Conservation (phyloP, 108 stramenopile species). For the Ochromonas danica region DNA sequence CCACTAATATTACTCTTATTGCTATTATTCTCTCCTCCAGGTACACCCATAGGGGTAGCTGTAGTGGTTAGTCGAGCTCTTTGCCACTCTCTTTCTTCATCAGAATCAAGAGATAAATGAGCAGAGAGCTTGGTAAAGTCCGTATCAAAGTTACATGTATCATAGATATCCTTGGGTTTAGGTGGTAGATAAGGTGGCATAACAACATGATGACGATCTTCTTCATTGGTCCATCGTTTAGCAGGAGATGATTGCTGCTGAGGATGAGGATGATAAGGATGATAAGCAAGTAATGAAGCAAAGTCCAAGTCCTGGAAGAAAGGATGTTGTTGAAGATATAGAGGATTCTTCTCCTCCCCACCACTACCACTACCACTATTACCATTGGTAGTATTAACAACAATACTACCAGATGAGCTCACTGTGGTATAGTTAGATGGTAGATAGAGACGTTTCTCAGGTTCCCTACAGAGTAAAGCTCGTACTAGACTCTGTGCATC, state of each 20-base stretch:
- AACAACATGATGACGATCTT: too few relatives aligned
- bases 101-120: too few relatives aligned
- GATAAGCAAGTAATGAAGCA: background rate
- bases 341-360: background rate
- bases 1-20: too few relatives aligned
- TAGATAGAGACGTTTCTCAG: background rate
- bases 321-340: slow-evolving; percentile 2
- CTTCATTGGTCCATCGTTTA: too few relatives aligned
- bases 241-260: too few relatives aligned
- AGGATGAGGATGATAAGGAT: too few relatives aligned
- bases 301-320: slow-evolving; percentile 11
- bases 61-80: too few relatives aligned
- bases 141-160: slow-evolving; percentile 29
- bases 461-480: background rate
- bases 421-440: background rate
- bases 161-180: background rate
- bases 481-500: slow-evolving; percentile 1
- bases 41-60: too few relatives aligned
- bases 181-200: slow-evolving; percentile 1
- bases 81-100: too few relatives aligned
- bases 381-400: background rate
- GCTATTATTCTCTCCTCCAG: too few relatives aligned
- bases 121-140: slow-evolving; percentile 37
- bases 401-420: background rate
- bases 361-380: background rate